Evolutionary conservation across 73 alveolate genomes (phyloP).

Genomic region (Loxodes magnus): DNA sequence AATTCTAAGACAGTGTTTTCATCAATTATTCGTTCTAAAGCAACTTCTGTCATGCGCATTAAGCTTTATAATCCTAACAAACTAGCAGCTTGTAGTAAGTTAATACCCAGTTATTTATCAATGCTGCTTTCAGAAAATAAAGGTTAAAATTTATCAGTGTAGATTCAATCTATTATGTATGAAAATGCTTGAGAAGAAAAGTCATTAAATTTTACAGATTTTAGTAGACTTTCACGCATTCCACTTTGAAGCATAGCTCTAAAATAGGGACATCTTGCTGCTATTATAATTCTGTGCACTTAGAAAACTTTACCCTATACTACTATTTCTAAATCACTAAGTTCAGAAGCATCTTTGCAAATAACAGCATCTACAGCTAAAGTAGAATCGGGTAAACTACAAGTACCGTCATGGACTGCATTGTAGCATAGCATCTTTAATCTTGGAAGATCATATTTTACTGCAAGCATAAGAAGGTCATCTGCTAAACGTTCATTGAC

Average conservation of each 20-base stretch:
- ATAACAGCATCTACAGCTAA: conserved; percentile 16
- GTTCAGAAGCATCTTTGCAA: conserved; percentile 15
- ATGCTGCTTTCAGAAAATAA: neutral
- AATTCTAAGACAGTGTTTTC: conserved; percentile 34
- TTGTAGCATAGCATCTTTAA: neutral
- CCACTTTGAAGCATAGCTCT: conserved; percentile 32
- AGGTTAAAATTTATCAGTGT: conserved; percentile 30
- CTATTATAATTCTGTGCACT: conserved; percentile 46
- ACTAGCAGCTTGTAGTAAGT: conserved; percentile 28
- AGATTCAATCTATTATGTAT: conserved; percentile 29
- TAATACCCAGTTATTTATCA: conserved; percentile 12
- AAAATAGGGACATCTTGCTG: conserved; percentile 47
- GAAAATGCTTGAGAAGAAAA: conserved; percentile 17
- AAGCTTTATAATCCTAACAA: conserved; percentile 29
- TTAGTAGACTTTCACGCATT: conserved; percentile 29
- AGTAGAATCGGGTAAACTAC: conserved; percentile 33
- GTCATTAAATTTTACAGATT: conserved; percentile 18
- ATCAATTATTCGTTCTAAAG: conserved; percentile 16
- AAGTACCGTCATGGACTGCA: neutral
- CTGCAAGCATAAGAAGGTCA: conserved; percentile 25
- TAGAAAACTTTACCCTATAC: conserved; percentile 19
- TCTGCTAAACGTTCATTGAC: conserved; percentile 38
- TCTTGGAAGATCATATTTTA: neutral
- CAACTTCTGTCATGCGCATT: conserved; percentile 37
- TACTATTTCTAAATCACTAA: conserved; percentile 41